Conservation (phyloP, 495 filamentous ascomycete genomes). For the Aspergillus cavernicola region DNA sequence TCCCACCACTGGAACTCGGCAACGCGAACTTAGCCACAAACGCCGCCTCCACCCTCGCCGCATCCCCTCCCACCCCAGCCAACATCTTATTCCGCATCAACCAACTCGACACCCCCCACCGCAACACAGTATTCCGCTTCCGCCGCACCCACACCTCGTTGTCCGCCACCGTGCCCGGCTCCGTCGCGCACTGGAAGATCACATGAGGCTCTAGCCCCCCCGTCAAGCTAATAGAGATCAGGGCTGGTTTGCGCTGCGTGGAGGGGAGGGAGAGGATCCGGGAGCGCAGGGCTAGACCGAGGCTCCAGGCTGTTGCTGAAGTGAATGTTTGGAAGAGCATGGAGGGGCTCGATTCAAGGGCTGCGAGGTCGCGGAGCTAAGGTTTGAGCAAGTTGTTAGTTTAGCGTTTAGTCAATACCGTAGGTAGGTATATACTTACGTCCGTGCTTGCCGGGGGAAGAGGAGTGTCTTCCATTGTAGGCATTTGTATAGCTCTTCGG, state of each 20-base stretch:
- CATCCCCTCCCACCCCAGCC: conserved; percentile 16
- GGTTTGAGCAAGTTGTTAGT: background rate
- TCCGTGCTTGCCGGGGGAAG: conserved; percentile 36
- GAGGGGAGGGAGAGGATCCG: conserved; percentile 53
- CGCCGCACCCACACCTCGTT: conserved; percentile 59
- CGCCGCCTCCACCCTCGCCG: conserved; percentile 48
- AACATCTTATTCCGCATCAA: conserved; percentile 58
- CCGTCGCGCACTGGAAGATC: conserved; percentile 56
- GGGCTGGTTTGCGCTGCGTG: conserved; percentile 45
- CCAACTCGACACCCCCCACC: conserved; percentile 67
- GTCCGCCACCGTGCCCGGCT: conserved; percentile 57
- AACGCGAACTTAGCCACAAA: conserved; percentile 57
- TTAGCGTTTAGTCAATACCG: background rate
- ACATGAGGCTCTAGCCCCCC: conserved; percentile 46
- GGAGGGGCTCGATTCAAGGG: conserved; percentile 44
- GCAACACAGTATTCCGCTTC: conserved; percentile 64
- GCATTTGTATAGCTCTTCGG: background rate
- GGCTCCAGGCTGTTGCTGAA: conserved; percentile 58
- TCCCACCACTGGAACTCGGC: conserved; percentile 35
- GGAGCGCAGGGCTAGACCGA: conserved; percentile 60
- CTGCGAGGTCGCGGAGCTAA: conserved; percentile 48
- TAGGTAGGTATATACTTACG: conserved; percentile 19
- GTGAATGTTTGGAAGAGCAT: conserved; percentile 63
- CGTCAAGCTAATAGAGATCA: conserved; percentile 64
- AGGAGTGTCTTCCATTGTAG: conserved; percentile 29